phyloP scores from a whole-genome alignment of 139 green algal species.

The Micractinium conductrix region DNA sequence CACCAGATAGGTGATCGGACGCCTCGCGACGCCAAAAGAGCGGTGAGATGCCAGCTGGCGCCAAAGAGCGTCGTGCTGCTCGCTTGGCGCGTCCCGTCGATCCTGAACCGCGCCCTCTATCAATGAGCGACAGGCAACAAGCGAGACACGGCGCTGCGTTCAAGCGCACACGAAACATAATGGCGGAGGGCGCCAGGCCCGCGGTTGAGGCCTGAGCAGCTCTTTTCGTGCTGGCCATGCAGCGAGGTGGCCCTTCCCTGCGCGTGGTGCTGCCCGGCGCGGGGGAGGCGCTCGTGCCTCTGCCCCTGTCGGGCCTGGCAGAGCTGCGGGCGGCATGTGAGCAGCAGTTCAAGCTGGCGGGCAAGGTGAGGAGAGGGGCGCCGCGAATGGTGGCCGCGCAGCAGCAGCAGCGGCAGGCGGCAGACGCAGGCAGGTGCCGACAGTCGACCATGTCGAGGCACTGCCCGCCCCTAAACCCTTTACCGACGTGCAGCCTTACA shows the following conservation, averaged over 20 bases:
- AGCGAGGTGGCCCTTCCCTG: too few species aligned
- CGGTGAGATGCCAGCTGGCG: too few species aligned
- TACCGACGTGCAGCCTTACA: slow-evolving; percentile 29
- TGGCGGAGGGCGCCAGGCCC: too few species aligned
- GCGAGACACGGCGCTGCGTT: not conserved
- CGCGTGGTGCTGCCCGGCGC: slow-evolving; percentile 20
- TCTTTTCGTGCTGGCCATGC: too few species aligned
- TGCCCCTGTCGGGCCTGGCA: not conserved
- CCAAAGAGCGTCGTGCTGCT: too few species aligned
- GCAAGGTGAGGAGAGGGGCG: not conserved
- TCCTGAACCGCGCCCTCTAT: not conserved
- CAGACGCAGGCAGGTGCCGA: too few species aligned
- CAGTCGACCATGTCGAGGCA: too few species aligned
- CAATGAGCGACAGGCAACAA: not conserved
- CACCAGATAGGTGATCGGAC: too few species aligned
- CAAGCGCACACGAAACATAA: not conserved
- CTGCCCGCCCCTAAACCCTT: too few species aligned
- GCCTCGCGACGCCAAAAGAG: too few species aligned
- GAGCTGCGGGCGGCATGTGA: not conserved
- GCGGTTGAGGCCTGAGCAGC: not conserved
- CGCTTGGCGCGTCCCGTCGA: too few species aligned
- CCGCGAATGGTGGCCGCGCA: too few species aligned
- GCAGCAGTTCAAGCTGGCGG: slow-evolving; percentile 13
- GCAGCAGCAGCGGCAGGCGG: not conserved
- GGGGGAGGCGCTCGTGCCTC: slow-evolving; percentile 3